A percentile compares a stretch with the other conserved stretches of the same genome.
These are phyloP conservation scores for Globisporangium splendens DNA, from an alignment of 352 stramenopile genomes.

Conservation along the genomic window DNA sequence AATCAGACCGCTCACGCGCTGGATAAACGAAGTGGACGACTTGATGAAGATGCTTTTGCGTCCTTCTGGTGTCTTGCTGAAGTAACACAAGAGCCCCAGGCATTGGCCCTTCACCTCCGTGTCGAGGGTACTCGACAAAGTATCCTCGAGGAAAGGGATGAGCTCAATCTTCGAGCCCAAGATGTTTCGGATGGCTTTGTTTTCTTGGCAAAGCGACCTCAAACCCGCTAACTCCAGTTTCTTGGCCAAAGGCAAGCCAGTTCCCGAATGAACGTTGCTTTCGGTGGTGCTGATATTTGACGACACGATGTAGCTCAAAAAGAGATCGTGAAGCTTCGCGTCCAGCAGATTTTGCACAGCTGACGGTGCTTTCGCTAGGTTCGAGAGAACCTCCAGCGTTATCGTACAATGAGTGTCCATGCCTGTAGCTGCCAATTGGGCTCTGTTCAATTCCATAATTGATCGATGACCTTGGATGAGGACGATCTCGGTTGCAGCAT, in stretches of 20 bases:
- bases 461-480: constrained; percentile 31
- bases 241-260: background rate
- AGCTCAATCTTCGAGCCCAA: constrained; percentile 21
- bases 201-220: constrained; percentile 32
- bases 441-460: constrained; percentile 39
- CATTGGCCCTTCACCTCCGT: background rate
- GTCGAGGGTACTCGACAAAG: background rate
- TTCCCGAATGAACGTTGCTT: constrained; percentile 5
- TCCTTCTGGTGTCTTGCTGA: constrained; percentile 24
- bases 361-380: constrained; percentile 24
- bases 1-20: constrained; percentile 20
- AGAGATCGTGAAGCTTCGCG: constrained; percentile 47
- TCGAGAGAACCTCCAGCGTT: constrained; percentile 49
- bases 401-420: constrained; percentile 11
- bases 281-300: background rate
- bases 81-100: constrained; percentile 19
- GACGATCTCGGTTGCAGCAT: constrained; percentile 34
- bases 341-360: constrained; percentile 25
- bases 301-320: constrained; percentile 32
- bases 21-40: constrained; percentile 17
- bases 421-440: constrained; percentile 12
- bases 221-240: constrained; percentile 33
- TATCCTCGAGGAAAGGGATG: constrained; percentile 9
- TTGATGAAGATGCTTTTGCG: constrained; percentile 20
- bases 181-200: constrained; percentile 24